phyloP scores from a whole-genome alignment of 2,329 filamentous ascomycete species.

The Coniochaeta ligniaria region DNA sequence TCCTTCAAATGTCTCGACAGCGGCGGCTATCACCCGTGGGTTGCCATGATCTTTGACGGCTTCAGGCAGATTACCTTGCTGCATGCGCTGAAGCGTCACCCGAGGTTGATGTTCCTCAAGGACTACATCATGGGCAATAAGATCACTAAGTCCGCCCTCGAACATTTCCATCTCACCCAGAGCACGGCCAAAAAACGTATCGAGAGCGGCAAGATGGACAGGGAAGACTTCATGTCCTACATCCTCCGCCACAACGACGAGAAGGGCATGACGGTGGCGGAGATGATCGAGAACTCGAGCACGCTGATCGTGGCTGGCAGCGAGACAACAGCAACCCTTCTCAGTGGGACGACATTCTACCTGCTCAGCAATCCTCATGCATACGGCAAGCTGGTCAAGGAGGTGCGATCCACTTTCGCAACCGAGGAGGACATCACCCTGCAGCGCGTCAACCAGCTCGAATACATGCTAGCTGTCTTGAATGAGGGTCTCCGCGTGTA shows the following conservation, averaged over 20 bases:
- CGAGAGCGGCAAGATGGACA: constrained; percentile 15
- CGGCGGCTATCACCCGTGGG: constrained; percentile 20
- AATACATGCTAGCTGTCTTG: background rate
- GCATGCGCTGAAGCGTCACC: constrained; percentile 15
- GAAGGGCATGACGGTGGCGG: constrained; percentile 19
- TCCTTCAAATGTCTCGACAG: constrained; percentile 30
- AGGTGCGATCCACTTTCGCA: constrained; percentile 9
- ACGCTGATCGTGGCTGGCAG: constrained; percentile 3
- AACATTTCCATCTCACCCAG: constrained; percentile 9
- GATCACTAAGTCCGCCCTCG: too few species aligned
- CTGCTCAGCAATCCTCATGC: constrained; percentile 11
- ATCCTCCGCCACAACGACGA: constrained; percentile 26
- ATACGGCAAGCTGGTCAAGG: constrained; percentile 7
- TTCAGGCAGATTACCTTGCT: constrained; percentile 24
- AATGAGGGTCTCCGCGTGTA: background rate
- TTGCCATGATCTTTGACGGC: constrained; percentile 15
- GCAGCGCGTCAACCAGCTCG: background rate
- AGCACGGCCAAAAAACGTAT: constrained; percentile 21
- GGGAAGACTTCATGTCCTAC: constrained; percentile 27
- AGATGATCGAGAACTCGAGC: constrained; percentile 22
- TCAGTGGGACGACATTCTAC: constrained; percentile 6
- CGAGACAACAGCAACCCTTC: constrained; percentile 10
- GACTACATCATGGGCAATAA: constrained; percentile 14
- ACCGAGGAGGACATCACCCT: constrained; percentile 11
- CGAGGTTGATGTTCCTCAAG: constrained; percentile 9